Conservation (phyloP, 768 basidiomycete genomes). For the Imleria badia region DNA sequence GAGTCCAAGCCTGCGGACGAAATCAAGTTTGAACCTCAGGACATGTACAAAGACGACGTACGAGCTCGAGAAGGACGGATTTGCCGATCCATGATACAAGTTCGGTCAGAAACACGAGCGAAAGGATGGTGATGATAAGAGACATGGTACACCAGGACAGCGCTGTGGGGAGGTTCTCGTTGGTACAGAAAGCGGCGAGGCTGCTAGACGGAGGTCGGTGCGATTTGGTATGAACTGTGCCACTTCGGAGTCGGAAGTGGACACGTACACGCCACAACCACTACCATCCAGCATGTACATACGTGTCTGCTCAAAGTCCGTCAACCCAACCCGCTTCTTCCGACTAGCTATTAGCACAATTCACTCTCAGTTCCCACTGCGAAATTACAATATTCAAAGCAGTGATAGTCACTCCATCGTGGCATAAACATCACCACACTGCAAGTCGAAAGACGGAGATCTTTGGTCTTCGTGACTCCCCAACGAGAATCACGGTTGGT, state of each 20-base stretch:
- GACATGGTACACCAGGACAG: constrained; percentile 49
- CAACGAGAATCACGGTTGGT: too few relatives aligned
- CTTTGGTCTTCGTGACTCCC: too few relatives aligned
- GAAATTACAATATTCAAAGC: too few relatives aligned
- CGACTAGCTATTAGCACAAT: too few relatives aligned
- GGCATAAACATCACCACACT: too few relatives aligned
- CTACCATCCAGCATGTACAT: background rate
- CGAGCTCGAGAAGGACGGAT: constrained; percentile 76
- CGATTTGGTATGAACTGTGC: background rate
- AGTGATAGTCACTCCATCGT: too few relatives aligned
- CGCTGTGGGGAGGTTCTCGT: background rate
- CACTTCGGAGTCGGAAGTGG: background rate
- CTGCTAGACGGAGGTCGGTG: background rate
- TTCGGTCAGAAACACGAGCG: constrained; percentile 78
- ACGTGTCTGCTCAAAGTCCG: background rate
- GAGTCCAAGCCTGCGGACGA: constrained; percentile 60
- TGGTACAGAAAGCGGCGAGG: constrained; percentile 5
- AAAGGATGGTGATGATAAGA: constrained; percentile 79
- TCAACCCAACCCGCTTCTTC: too few relatives aligned
- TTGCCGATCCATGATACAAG: constrained; percentile 88
- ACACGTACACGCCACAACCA: constrained; percentile 15
- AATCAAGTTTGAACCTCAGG: constrained; percentile 4
- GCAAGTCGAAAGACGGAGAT: too few relatives aligned
- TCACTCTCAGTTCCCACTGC: too few relatives aligned
- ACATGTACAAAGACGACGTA: constrained; percentile 40